Base-by-base conservation (phyloP, 1,284 basidiomycete species). In the Cutaneotrichosporon mucoides region DNA sequence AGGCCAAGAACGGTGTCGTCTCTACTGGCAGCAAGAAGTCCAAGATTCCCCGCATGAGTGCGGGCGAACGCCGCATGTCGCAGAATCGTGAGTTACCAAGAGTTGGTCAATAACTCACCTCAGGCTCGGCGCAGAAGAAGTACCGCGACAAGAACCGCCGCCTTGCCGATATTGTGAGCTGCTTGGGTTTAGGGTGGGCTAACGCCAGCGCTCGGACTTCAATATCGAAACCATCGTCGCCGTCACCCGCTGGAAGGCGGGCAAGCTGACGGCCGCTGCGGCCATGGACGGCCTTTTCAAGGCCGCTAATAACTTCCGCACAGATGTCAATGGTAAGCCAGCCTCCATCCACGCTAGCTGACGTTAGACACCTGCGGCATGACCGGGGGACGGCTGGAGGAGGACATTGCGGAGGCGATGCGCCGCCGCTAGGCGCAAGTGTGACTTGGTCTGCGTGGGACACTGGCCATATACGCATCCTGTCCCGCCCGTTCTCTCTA, bases 111-210 rank as follows among this genome's bases (percentile, higher is more conserved):
- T 13, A 2, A n/a, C 12, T 8, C 38, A 40, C 8, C 38, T 24
- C 24, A 40, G 38, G 38, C 40, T 34, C 13, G 7, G 63, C 63
- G 6, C 63, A 64, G 55, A 53, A 46, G 40, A 61, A 60, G 53
- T 64, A 64, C 52, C 52, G 63, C 9, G 53, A 52, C 43, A 64
- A 64, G 53, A 59, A 55, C 55, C 49, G 56, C 11, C 34, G 35
- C 6, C 57, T 61, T 7, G 37, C 42, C 1, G 48, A 53, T 7
- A 38, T 57, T 2, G 60, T 64, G n/a, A 43, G 60, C 6, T 24
- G 1, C 10, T 13, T 11, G 35, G 7, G 10, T 1, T 4, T 5
- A 24, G 24, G 24, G 24, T 7, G 12, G 11, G 41, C 53, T 59
- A 34, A 59, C 47, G 11, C 5, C 53, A 55, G 58, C 58, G 58